These are phyloP conservation scores for Colletotrichum noveboracense DNA, from an alignment of 2,329 filamentous ascomycete genomes.

Conservation along the genomic window DNA sequence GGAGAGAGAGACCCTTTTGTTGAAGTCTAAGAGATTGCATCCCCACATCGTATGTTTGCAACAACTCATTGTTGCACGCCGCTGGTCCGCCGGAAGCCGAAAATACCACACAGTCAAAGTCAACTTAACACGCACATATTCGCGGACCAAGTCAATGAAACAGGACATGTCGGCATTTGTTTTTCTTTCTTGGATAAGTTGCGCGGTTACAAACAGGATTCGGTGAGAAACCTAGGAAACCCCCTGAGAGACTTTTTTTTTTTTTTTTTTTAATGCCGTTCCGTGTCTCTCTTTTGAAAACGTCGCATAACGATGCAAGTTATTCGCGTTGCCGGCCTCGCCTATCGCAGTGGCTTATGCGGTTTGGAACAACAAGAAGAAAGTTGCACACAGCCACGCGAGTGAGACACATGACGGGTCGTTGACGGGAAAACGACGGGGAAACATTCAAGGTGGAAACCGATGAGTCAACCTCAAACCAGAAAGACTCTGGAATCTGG, in stretches of 20 bases:
- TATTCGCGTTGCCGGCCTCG: background rate
- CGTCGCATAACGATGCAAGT: background rate
- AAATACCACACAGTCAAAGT: background rate
- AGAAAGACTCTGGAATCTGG: background rate
- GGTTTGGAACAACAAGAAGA: background rate
- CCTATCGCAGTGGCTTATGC: background rate
- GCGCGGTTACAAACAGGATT: background rate
- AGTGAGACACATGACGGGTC: background rate
- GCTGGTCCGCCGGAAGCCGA: background rate
- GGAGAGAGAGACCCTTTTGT: background rate
- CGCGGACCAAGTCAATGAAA: background rate
- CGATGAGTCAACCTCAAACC: constrained; percentile 19
- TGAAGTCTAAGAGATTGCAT: background rate
- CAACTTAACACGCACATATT: background rate
- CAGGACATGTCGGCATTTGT: background rate
- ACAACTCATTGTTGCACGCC: background rate
- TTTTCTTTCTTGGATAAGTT: background rate
- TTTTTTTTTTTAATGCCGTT: background rate
- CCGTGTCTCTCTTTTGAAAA: background rate
- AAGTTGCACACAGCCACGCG: background rate
- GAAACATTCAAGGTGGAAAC: background rate
- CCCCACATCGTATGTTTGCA: background rate
- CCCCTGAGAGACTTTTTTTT: background rate
- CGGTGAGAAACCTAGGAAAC: background rate
- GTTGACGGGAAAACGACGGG: background rate